Evolutionary conservation across 2,329 filamentous ascomycete genomes (phyloP).

Genomic region (Clonostachys byssicola): DNA sequence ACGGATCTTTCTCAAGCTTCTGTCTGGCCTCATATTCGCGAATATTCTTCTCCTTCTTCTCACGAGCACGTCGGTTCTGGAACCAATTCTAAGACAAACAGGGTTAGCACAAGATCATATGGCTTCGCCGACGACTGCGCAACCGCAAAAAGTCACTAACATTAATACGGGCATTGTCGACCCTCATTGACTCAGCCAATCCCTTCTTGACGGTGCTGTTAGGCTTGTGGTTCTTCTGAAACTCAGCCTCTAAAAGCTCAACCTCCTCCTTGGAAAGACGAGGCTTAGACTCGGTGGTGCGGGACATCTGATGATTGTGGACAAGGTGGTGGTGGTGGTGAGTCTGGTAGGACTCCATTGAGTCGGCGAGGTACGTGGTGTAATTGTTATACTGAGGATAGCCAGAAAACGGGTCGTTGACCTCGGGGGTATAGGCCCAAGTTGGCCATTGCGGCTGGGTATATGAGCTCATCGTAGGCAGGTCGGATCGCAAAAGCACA

Average conservation of each 20-base stretch:
- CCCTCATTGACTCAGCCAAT: conserved; percentile 55
- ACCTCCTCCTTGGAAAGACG: conserved; percentile 55
- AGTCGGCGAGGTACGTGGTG: conserved; percentile 27
- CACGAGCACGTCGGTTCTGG: conserved; percentile 61
- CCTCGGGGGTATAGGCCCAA: conserved; percentile 22
- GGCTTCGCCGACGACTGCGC: background rate
- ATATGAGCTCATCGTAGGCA: conserved; percentile 23
- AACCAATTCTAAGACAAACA: conserved; percentile 57
- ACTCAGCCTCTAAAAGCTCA: conserved; percentile 55
- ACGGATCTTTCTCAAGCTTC: conserved; percentile 24
- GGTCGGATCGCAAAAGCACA: background rate
- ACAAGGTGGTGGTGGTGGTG: conserved; percentile 27
- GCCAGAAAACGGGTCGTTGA: conserved; percentile 16
- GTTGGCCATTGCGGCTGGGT: conserved; percentile 26
- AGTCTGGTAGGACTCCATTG: conserved; percentile 28
- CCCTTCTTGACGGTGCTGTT: conserved; percentile 58
- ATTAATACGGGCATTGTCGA: conserved; percentile 62
- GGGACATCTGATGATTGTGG: conserved; percentile 29
- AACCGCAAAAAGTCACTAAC: conserved; percentile 26
- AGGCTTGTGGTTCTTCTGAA: conserved; percentile 61
- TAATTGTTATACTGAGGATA: conserved; percentile 25
- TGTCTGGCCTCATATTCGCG: conserved; percentile 33
- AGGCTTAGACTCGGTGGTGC: conserved; percentile 43
- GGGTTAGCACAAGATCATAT: background rate
- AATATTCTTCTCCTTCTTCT: conserved; percentile 58